Base-by-base conservation (phyloP, 257 asterid genomes). In the Catharanthus roseus region DNA sequence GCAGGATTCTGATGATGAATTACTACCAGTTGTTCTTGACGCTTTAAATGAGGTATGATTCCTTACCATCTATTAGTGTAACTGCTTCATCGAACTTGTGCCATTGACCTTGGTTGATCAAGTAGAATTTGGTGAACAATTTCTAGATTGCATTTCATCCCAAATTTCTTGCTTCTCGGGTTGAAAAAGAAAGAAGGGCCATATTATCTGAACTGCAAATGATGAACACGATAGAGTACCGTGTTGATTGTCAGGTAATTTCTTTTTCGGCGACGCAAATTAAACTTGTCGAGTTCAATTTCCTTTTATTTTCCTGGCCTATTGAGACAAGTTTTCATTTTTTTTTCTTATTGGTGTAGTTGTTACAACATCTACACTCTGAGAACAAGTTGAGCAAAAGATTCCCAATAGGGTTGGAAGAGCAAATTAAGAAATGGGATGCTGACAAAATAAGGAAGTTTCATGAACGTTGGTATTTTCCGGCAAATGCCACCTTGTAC, bases 141-240 rank as follows among this genome's bases (percentile, higher is more conserved):
- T 79, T 71, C 23, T 73, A 95, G 97, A 95, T 95, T 67, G 99
- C 99, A 75, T 95, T 95, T 83, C 89, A 91, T 68, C 97, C 99
- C 60, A 95, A 91, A 71, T 95, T 95, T 76, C 86, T 95, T 73
- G 62, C 89, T 75, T 95, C 99, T 61, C 93, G 99, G 72, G 97
- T 95, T 83, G 99, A 95, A 77, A 95, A 91, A 80, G 99, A 95
- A 77, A 89, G 99, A 78, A 84, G 97, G 54, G 97, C 97, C 51
- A 91, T 95, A 80, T 81, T 95, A 71, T 91, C 97, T 31, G 99
- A 95, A 80, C 82, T 95, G 65, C 99, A 95, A 78, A 95, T 95
- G 99, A 95, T 95, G 99, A 95, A 95, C 83, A 95, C 99, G 47
- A 95, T 95, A 71, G 99, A 95, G 85, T 95, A 95, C 80, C 99